phyloP scores from a whole-genome alignment of 345 rosid genomes.

The Boechera stricta region DNA sequence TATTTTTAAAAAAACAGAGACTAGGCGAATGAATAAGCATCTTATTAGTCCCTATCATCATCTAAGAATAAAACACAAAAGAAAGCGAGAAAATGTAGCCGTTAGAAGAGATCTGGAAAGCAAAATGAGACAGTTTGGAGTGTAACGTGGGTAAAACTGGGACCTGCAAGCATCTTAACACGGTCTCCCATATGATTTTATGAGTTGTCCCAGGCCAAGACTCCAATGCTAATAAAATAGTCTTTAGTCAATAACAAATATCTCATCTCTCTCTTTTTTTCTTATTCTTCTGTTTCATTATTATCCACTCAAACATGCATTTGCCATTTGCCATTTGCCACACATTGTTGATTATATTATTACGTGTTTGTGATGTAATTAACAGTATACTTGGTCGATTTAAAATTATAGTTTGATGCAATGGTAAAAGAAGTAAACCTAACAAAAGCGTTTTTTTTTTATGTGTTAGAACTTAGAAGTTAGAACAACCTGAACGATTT shows the following conservation, averaged over 20 bases:
- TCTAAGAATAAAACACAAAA: background rate
- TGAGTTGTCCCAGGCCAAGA: too few species aligned
- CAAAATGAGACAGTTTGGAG: constrained; percentile 13
- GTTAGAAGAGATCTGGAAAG: constrained; percentile 6
- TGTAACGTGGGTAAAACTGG: background rate
- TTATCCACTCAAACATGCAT: background rate
- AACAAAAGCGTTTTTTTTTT: background rate
- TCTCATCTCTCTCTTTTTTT: too few species aligned
- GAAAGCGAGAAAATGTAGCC: constrained; percentile 10
- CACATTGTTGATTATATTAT: background rate
- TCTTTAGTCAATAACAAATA: too few species aligned
- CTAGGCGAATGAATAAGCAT: background rate
- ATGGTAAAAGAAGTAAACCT: too few species aligned
- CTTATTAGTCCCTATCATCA: background rate
- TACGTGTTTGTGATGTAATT: background rate
- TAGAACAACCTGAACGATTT: background rate
- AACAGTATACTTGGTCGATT: background rate
- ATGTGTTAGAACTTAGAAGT: background rate
- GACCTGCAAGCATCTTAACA: constrained; percentile 24
- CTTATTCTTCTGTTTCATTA: too few species aligned
- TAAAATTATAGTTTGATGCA: background rate
- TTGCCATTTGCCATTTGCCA: too few species aligned
- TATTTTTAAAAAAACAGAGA: background rate
- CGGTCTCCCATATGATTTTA: constrained; percentile 6
- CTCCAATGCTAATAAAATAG: too few species aligned